Conservation (phyloP, 805 yeast genomes). For the Kockiozyma suomiensis region DNA sequence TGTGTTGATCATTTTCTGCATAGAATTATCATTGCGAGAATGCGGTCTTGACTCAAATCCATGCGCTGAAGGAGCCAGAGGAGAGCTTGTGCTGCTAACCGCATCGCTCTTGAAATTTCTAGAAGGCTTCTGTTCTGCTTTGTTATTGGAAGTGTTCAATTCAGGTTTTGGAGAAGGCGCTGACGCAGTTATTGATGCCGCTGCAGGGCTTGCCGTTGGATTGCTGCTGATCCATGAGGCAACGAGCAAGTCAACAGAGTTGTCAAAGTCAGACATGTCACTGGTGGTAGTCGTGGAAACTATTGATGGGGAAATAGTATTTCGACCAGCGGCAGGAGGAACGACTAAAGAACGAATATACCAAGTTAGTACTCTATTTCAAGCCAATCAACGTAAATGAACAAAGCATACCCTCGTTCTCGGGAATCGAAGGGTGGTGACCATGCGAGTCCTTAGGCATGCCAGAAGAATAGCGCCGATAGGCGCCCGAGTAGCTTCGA, state of each 20-base stretch:
- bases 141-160: not conserved
- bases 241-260: constrained; percentile 24
- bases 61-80: not conserved
- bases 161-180: not conserved
- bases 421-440: constrained; percentile 31
- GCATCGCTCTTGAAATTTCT: not conserved
- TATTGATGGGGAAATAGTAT: not conserved
- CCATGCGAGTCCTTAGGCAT: constrained; percentile 18
- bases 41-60: not conserved
- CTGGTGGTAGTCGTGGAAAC: not conserved
- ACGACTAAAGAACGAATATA: not conserved
- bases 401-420: constrained; percentile 22
- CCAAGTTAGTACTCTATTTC: not conserved
- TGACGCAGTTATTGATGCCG: not conserved
- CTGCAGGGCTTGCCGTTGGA: not conserved
- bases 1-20: not conserved
- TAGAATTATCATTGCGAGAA: not conserved
- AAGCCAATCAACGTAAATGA: not conserved
- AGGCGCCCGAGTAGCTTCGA: constrained; percentile 20
- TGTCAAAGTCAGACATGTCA: constrained; percentile 19
- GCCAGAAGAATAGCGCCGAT: constrained; percentile 25
- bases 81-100: not conserved
- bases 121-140: not conserved
- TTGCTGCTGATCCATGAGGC: constrained; percentile 23
- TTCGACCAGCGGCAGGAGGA: not conserved